A percentile compares a stretch with the other conserved stretches of the same genome.
Evolutionary conservation across 331 rosid species (phyloP).

Genomic region (Malus hybrid): DNA sequence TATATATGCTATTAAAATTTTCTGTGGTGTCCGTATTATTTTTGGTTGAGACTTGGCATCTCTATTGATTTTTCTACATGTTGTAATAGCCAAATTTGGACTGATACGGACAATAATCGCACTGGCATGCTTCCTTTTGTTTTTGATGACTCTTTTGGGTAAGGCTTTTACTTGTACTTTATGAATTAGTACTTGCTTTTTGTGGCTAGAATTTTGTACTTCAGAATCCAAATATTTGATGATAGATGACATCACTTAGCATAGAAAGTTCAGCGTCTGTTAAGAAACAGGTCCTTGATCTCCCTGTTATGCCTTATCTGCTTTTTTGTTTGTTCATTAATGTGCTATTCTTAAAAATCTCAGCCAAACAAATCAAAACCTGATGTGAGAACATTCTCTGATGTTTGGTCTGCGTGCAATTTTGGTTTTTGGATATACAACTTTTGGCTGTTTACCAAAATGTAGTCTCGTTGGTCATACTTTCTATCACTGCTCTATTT

Average conservation of each 20-base stretch:
- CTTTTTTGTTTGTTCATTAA: background rate
- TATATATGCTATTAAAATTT: background rate
- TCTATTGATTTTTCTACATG: slow-evolving; percentile 12
- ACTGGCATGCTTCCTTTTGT: slow-evolving; percentile 98
- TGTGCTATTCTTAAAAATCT: background rate
- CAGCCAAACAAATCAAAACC: background rate
- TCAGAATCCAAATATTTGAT: background rate
- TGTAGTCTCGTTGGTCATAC: background rate
- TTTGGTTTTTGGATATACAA: background rate
- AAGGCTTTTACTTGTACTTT: slow-evolving; percentile 9
- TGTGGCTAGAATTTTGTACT: background rate
- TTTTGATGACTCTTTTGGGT: slow-evolving; percentile 91
- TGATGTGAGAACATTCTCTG: background rate
- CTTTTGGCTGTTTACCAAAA: background rate
- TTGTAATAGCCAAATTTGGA: slow-evolving; percentile 80
- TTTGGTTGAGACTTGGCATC: background rate
- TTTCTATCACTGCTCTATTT: background rate
- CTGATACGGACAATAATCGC: slow-evolving; percentile 84
- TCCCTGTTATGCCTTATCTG: background rate
- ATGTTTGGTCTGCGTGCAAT: background rate
- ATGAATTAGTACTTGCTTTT: background rate
- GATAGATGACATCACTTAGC: background rate
- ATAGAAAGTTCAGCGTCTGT: background rate
- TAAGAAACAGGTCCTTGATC: background rate
- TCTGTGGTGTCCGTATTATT: slow-evolving; percentile 3